Evolutionary conservation across 805 yeast genomes (phyloP), one percentile per base, ranked within the genome.

Genomic region (Candida peoriensis): DNA sequence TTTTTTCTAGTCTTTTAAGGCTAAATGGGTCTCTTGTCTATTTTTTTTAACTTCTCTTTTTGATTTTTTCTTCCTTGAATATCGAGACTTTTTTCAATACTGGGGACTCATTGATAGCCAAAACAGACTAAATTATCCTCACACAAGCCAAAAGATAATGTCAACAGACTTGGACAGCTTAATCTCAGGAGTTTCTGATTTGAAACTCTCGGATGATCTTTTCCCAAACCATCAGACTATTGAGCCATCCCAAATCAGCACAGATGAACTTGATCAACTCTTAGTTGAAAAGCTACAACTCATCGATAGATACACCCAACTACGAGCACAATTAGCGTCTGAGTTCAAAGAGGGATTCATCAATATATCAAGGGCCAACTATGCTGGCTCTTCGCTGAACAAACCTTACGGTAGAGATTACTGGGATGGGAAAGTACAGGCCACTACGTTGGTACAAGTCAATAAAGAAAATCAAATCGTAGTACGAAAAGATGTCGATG

Each of bases 341-440:
- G 20, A 32, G 20, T 28, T 50, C 17, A 40, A 44, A 16, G 31
- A 40, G 8, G 78, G 73, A 3, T 66, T 50, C 41, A 47, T 69
- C 4, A 57, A 59, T 28, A 51, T 72, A 21, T 65, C 76, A 28
- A 43, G 74, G 39, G 76, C 77, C 8, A 70, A 66, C 39, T 71
- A 61, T 45, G 50, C 57, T 24, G 46, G 47, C 15, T 47, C 52
- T 11, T 37, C 47, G 6, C 24, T 42, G n/a, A 46, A 48, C 6
- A 54, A 52, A 34, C 41, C 46, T 14, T 74, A 47, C 38, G 75
- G 77, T 2, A 37, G 47, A 18, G 70, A 64, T 23, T 50, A 58
- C 20, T 67, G 64, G 47, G 78, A 74, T 42, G 49, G 52, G 12
- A 41, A 46, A 11, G 51, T 60, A 20, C 31, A 50, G 29, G 60